phyloP scores from a whole-genome alignment of 2,329 filamentous ascomycete species.

The Dactylellina sp. region DNA sequence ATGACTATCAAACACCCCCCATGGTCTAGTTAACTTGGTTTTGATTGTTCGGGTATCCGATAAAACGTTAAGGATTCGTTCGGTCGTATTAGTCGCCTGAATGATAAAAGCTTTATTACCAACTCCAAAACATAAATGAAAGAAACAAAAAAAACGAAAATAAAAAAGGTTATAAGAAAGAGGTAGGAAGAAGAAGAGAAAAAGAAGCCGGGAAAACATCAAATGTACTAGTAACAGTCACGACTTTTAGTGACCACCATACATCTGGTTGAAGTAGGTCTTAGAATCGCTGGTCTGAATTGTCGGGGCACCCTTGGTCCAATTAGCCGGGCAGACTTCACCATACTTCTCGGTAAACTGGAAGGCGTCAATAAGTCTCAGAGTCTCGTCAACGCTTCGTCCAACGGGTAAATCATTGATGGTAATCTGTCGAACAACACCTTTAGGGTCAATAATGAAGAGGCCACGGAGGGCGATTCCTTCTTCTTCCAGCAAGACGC shows the following conservation, averaged over 20 bases:
- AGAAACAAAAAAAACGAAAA: constrained; percentile 14
- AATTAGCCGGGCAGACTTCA: constrained; percentile 67
- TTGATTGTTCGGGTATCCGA: constrained; percentile 43
- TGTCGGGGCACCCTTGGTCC: constrained; percentile 66
- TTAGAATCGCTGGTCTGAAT: constrained; percentile 69
- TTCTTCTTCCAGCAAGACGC: constrained; percentile 74
- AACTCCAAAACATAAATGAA: constrained; percentile 25
- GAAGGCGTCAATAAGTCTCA: constrained; percentile 70
- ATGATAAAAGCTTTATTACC: constrained; percentile 44
- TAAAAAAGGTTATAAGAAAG: constrained; percentile 13
- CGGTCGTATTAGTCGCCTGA: constrained; percentile 40
- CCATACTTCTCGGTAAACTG: constrained; percentile 65
- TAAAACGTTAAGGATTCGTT: constrained; percentile 22
- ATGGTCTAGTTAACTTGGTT: constrained; percentile 41
- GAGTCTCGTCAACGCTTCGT: constrained; percentile 73
- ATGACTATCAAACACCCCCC: constrained; percentile 44
- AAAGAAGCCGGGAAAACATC: not conserved
- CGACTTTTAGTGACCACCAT: constrained; percentile 53
- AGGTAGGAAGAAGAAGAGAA: constrained; percentile 16
- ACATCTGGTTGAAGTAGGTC: constrained; percentile 65
- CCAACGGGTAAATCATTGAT: constrained; percentile 75
- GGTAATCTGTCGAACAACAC: constrained; percentile 72
- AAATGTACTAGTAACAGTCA: not conserved
- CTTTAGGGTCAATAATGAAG: constrained; percentile 75
- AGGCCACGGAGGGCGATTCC: constrained; percentile 73